Evolutionary conservation across 106 monocot genomes (phyloP).

Genomic region (Iris macrosiphon): DNA sequence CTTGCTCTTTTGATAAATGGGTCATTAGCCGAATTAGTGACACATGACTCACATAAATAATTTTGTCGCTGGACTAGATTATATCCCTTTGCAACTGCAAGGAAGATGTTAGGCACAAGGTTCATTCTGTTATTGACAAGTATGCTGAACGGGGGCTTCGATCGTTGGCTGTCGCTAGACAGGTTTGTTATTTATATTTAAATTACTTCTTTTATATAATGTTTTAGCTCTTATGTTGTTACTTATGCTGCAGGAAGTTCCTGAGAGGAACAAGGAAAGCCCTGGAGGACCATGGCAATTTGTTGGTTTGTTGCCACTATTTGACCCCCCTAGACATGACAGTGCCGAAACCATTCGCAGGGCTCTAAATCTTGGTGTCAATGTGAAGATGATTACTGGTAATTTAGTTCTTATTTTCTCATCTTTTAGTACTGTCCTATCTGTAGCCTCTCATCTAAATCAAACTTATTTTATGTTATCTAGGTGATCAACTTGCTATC

Average conservation of each 20-base stretch:
- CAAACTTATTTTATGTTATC: not conserved
- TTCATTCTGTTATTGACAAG: conserved; percentile 56
- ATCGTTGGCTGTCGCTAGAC: conserved; percentile 58
- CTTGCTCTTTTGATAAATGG: too few relatives aligned
- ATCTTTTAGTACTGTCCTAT: too few relatives aligned
- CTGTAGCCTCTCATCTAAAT: not conserved
- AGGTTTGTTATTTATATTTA: conserved; percentile 23
- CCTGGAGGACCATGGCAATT: conserved; percentile 74
- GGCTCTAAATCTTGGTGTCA: conserved; percentile 84
- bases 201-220: not conserved
- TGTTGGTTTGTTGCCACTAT: conserved; percentile 66
- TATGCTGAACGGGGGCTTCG: conserved; percentile 77
- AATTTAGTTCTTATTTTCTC: not conserved
- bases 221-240: not conserved
- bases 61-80: conserved; percentile 25
- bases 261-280: conserved; percentile 72
- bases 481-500: conserved; percentile 65
- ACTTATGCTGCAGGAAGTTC: conserved; percentile 56
- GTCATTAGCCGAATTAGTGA: too few relatives aligned
- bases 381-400: conserved; percentile 95
- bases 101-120: conserved; percentile 57
- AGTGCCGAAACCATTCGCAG: conserved; percentile 75
- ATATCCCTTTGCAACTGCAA: conserved; percentile 56
- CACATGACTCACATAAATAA: too few relatives aligned
- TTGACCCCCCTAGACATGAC: conserved; percentile 82